Percentiles rank a stretch among this genome's conserved stretches.
Conservation (phyloP, 1,284 basidiomycete genomes). For the Volvariella volvacea region DNA sequence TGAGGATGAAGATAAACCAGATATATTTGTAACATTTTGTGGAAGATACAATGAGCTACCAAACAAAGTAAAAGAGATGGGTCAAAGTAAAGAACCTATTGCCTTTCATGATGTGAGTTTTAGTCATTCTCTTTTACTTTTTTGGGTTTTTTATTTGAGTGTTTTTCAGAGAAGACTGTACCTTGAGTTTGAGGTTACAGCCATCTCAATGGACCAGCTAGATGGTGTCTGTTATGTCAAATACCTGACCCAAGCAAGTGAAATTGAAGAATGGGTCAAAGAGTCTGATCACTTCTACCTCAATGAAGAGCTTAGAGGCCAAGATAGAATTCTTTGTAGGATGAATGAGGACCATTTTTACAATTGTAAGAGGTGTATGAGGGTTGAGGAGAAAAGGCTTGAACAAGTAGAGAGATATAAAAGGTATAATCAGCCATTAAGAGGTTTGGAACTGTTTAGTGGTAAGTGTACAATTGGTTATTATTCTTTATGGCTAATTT, state of each 20-base stretch:
- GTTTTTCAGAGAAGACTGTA: slow-evolving; percentile 46
- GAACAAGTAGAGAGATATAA: slow-evolving; percentile 23
- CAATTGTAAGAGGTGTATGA: slow-evolving; percentile 41
- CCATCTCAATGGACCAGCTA: slow-evolving; percentile 34
- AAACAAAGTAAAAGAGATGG: slow-evolving; percentile 24
- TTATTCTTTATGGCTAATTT: slow-evolving; percentile 3
- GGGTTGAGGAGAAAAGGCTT: slow-evolving; percentile 23
- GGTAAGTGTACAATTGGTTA: slow-evolving; percentile 29
- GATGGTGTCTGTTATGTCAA: slow-evolving; percentile 44
- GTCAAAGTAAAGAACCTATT: slow-evolving; percentile 17
- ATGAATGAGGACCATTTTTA: slow-evolving; percentile 28
- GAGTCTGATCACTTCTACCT: slow-evolving; percentile 52
- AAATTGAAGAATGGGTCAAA: slow-evolving; percentile 41
- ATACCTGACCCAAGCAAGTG: slow-evolving; percentile 19
- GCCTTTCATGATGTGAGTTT: slow-evolving; percentile 27
- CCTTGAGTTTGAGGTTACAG: slow-evolving; percentile 39
- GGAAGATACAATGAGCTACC: slow-evolving; percentile 18
- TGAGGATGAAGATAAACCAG: slow-evolving; percentile 10
- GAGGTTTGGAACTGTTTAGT: slow-evolving; percentile 56
- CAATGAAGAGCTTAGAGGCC: slow-evolving; percentile 43
- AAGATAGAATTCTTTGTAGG: slow-evolving; percentile 12
- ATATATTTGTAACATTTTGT: slow-evolving; percentile 12
- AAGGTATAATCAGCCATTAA: slow-evolving; percentile 26
- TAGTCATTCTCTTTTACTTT: no score
- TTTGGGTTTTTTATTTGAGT: slow-evolving; percentile 3